Evolutionary conservation across 257 asterid species (phyloP), one percentile per base, ranked within the genome.

Genomic region (Nicotiana undulata): DNA sequence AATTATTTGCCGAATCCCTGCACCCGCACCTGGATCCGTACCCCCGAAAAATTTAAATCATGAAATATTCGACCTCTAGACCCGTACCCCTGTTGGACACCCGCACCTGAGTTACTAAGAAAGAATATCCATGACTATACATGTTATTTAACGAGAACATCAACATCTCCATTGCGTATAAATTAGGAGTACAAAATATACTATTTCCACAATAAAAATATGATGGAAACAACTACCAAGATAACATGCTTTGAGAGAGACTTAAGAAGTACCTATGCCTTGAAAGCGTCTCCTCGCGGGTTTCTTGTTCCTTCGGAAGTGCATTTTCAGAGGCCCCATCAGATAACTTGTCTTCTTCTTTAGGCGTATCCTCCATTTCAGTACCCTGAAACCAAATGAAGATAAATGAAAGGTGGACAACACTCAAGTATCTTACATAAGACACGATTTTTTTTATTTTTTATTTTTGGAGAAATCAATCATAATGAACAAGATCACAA

Each of bases 261-360:
- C 78, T 74, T 46, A 70, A 58, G 59, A 37, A 51, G 63, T 80
- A 88, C 87, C 89, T 87, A 56, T 85, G 90, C 86, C 97, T 90
- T 77, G 93, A 85, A 83, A 90, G 97, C 89, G 89, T 86, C 88
- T 89, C 94, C 81, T 92, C 93, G 20, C 10, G 89, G 56, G 86
- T 85, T 87, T 91, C 95, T 81, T 70, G 85, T 79, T 86, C 76
- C 82, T 82, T 76, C 80, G 82, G 74, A 52, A 86, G 78, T 58
- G 53, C 83, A 67, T 78, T 85, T 84, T 86, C 91, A 13, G 85
- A 80, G 64, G 81, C 76, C 70, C 76, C 88, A 80, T 83, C 87
- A 79, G 89, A 85, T 65, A 63, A 72, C 51, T 76, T 75, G 2
- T 84, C 91, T 67, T 81, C 91, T 49, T 76, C 88, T 81, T 84